phyloP scores from a whole-genome alignment of 2,329 filamentous ascomycete species.

The Fusarium neocosmosporiellum region DNA sequence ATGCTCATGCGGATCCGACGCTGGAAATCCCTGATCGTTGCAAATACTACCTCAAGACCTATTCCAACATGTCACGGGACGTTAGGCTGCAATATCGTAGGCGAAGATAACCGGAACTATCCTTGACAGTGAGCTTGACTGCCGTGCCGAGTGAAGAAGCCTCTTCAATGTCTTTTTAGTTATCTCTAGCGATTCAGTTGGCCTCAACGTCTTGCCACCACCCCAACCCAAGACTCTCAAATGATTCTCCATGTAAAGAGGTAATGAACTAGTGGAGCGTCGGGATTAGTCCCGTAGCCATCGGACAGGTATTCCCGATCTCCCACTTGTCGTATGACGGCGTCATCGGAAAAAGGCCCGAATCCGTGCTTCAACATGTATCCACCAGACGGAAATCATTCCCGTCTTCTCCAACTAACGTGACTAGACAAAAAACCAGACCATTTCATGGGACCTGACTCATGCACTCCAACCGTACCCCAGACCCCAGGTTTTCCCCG shows the following conservation, averaged over 20 bases:
- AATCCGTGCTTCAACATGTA: not conserved
- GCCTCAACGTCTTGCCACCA: too few species aligned
- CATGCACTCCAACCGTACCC: not conserved
- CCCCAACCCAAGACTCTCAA: not conserved
- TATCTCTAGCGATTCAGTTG: too few species aligned
- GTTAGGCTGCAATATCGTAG: not conserved
- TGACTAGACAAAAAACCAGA: not conserved
- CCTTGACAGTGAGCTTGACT: too few species aligned
- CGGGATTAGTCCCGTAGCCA: not conserved
- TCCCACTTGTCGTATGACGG: not conserved
- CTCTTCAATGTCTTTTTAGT: too few species aligned
- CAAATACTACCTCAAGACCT: not conserved
- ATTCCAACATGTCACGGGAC: not conserved
- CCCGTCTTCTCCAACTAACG: slow-evolving; percentile 3
- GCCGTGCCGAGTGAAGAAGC: too few species aligned
- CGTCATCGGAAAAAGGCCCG: not conserved
- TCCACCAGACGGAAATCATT: not conserved
- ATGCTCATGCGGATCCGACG: not conserved
- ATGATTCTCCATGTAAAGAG: not conserved
- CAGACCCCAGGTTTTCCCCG: slow-evolving; percentile 2
- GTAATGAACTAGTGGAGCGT: not conserved
- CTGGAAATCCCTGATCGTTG: not conserved
- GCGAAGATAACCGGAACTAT: not conserved
- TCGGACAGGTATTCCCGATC: not conserved
- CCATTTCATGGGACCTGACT: not conserved